phyloP scores from a whole-genome alignment of 2,329 filamentous ascomycete genomes.

The Leptographium radiaticola region DNA sequence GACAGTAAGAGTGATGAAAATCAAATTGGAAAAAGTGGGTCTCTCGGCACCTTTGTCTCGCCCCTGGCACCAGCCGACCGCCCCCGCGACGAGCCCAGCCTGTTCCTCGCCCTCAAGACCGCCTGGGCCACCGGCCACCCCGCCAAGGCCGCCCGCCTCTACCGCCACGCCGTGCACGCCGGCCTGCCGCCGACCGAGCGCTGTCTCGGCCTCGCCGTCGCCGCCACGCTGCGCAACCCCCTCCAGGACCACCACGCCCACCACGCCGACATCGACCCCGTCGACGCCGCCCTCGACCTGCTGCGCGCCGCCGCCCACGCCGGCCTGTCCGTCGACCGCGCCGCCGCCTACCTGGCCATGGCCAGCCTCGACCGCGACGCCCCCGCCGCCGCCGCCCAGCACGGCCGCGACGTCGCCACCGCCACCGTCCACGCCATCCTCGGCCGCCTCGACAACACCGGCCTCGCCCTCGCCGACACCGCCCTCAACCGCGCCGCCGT shows the following conservation, averaged over 20 bases:
- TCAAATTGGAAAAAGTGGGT: not conserved
- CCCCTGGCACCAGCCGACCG: conserved; percentile 12
- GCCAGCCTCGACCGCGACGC: conserved; percentile 23
- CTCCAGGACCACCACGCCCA: too few species aligned
- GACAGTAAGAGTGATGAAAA: not conserved
- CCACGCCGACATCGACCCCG: not conserved
- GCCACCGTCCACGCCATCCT: conserved; percentile 13
- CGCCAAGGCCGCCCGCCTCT: conserved; percentile 22
- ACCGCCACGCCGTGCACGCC: conserved; percentile 20
- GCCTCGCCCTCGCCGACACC: conserved; percentile 13
- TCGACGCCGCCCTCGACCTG: conserved; percentile 23
- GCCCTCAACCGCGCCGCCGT: conserved; percentile 19
- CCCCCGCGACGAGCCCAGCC: conserved; percentile 17
- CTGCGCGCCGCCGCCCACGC: conserved; percentile 24
- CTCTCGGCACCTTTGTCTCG: conserved; percentile 4
- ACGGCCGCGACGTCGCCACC: conserved; percentile 2
- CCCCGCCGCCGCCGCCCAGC: conserved; percentile 7
- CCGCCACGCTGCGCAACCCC: conserved; percentile 24
- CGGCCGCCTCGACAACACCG: conserved; percentile 11
- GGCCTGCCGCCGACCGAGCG: conserved; percentile 24
- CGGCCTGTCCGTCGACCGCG: conserved; percentile 28
- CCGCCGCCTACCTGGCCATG: conserved; percentile 26
- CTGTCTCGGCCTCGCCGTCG: conserved; percentile 34
- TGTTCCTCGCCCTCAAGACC: conserved; percentile 28
- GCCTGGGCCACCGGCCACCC: conserved; percentile 21